Percentiles rank a stretch among this genome's conserved stretches.
Evolutionary conservation across 345 rosid genomes (phyloP).

Genomic region (Camelina hispida): DNA sequence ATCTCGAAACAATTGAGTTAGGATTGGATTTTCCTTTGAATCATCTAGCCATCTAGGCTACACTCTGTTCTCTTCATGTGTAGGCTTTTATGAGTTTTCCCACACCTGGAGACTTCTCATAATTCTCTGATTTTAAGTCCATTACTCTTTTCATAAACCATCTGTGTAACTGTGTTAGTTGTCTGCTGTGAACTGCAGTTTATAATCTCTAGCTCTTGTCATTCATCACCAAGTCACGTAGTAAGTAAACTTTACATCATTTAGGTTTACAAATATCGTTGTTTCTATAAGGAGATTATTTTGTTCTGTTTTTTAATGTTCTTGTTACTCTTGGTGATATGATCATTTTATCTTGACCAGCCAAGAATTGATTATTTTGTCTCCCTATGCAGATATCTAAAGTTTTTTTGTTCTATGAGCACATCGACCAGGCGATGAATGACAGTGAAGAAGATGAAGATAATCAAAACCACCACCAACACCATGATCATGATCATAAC

Average conservation of each 20-base stretch:
- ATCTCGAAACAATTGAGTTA: background rate
- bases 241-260: background rate
- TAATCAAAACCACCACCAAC: constrained; percentile 20
- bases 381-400: constrained; percentile 17
- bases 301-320: background rate
- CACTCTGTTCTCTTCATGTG: background rate
- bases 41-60: too few species aligned
- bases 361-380: constrained; percentile 15
- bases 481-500: constrained; percentile 18
- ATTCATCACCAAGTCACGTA: background rate
- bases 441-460: constrained; percentile 69
- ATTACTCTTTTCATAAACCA: too few species aligned
- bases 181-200: background rate
- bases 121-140: too few species aligned
- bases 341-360: background rate
- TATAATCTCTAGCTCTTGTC: background rate
- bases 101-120: background rate
- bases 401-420: constrained; percentile 43
- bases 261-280: background rate
- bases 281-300: background rate
- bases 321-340: background rate
- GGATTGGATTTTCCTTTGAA: background rate
- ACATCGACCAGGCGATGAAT: constrained; percentile 57
- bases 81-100: background rate
- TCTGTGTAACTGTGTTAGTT: too few species aligned